Evolutionary conservation across 2,329 filamentous ascomycete species (phyloP), one percentile per base, ranked within the genome.

Genomic region (Fulvia fulva): DNA sequence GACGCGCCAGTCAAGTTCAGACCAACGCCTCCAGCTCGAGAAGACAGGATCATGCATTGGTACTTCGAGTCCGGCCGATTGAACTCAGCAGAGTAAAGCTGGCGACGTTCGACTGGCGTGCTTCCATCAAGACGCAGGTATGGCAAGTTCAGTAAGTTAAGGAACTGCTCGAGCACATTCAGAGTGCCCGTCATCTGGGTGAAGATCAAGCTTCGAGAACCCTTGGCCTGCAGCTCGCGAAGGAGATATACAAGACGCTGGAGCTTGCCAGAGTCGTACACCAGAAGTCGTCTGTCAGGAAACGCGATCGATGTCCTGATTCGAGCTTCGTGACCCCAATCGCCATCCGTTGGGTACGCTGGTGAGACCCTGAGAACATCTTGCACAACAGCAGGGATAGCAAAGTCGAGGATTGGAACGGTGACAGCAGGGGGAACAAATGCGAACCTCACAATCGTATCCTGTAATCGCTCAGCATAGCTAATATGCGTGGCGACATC

Each of bases 171-270:
- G 2, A 99, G 81, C 56, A 99, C 96, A 73, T 99, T 93, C 19
- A 99, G 82, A 47, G 97, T 94, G 73, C 96, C 96, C 49, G 94
- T 97, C 94, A 99, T 99, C 71, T 99, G 94, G 0, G 95, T 97
- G 75, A 99, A 99, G 72, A 99, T 99, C 52, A 99, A 81, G 9
- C 91, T 94, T 7, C 95, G 90, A 70, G 97, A 94, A 1, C 92
- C 91, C 41, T 91, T 91, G 2, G 89, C 85, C 75, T 97, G 92
- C 7, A 99, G 81, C 62, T 89, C 87, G 9, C 94, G 88, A 14
- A 99, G 82, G 1, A 99, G 82, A 60, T 87, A 87, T 69, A 95
- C 94, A 16, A 99, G 82, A 19, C 88, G 87, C 70, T 99, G 94
- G 3, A 99, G 83, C 74, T 99, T 99, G 66, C 94, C 94, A 70